phyloP scores from a whole-genome alignment of 2,329 filamentous ascomycete genomes.

The Talaromyces sp. region DNA sequence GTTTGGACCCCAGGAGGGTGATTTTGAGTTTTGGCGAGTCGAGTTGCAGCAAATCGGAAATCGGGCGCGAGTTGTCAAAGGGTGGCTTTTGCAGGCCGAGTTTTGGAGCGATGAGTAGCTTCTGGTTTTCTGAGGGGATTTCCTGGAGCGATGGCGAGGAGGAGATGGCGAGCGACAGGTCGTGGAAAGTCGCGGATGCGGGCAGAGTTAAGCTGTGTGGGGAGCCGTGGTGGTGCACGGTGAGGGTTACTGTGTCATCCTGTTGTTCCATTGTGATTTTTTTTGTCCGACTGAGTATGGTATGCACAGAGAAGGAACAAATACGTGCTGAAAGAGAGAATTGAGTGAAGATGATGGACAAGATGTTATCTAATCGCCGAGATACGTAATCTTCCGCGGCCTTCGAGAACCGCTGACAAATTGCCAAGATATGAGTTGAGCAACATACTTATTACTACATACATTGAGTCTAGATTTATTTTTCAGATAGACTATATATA shows the following conservation, averaged over 20 bases:
- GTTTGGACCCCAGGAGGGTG: slow-evolving; percentile 40
- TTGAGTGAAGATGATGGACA: background rate
- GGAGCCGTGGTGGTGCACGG: slow-evolving; percentile 51
- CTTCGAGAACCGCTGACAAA: background rate
- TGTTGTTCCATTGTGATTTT: background rate
- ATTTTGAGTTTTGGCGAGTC: slow-evolving; percentile 39
- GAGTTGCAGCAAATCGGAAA: slow-evolving; percentile 27
- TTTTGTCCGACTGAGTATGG: background rate
- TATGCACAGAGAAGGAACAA: background rate
- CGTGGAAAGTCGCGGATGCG: slow-evolving; percentile 46
- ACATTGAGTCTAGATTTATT: no score
- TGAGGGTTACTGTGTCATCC: slow-evolving; percentile 17
- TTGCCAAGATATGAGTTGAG: background rate
- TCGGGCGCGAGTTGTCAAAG: slow-evolving; percentile 31
- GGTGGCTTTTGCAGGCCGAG: slow-evolving; percentile 43
- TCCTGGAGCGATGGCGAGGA: slow-evolving; percentile 21
- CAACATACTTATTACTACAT: no score
- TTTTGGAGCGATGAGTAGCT: slow-evolving; percentile 43
- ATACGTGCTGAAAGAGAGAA: background rate
- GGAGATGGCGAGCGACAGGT: slow-evolving; percentile 33
- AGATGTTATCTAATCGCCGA: background rate
- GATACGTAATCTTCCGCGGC: background rate
- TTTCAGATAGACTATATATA: background rate
- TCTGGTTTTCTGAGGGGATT: slow-evolving; percentile 38
- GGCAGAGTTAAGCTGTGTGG: slow-evolving; percentile 45